Evolutionary conservation across 495 filamentous ascomycete species (phyloP), one percentile per base, ranked within the genome.

Genomic region (Hypoxylon crocopeplum): DNA sequence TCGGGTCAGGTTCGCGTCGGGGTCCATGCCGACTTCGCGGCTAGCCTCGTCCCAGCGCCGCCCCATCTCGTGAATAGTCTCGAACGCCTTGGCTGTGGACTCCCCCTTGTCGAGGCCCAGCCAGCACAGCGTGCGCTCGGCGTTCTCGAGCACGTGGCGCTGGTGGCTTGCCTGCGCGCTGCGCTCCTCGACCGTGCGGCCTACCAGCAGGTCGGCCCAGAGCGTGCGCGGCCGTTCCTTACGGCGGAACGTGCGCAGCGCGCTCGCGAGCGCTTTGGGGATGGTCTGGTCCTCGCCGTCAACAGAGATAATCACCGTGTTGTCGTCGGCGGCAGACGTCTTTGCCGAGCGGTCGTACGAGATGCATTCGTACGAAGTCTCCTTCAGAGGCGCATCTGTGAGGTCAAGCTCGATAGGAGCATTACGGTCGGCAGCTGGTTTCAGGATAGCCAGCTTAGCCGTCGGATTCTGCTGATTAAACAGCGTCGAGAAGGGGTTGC

Each of bases 91-190:
- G 0, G 57, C 21, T 0, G 62, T 66, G 7, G 6, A 3, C 7
- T 59, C 57, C n/a, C 38, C 42, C 5, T 50, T 25, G 10, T 60
- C 58, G 5, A 58, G 50, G 1, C 62, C 62, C 2, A 69, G 46
- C 66, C 66, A 69, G 42, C 62, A 69, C 3, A 69, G 38, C 10
- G 66, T 69, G 16, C 63, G 59, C 13, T 66, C 62, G 5, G 66
- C 66, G 22, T 59, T 59, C 32, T 40, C 37, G 0, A 69, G 36
- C 8, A 66, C 34, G 5, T 49, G 46, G 0, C 62, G 54, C 22
- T 52, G 64, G 1, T 22, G 7, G 13, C 7, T 2, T 0, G 54
- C 49, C n/a, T 66, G 57, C 17, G 42, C 34, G 13, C 50, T 62
- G 25, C 62, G 62, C 38, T 69, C 66, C 34, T 66, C 62, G 10